Evolutionary conservation across 2,329 filamentous ascomycete genomes (phyloP).

Genomic region (Myriosclerotinia duriaeana): DNA sequence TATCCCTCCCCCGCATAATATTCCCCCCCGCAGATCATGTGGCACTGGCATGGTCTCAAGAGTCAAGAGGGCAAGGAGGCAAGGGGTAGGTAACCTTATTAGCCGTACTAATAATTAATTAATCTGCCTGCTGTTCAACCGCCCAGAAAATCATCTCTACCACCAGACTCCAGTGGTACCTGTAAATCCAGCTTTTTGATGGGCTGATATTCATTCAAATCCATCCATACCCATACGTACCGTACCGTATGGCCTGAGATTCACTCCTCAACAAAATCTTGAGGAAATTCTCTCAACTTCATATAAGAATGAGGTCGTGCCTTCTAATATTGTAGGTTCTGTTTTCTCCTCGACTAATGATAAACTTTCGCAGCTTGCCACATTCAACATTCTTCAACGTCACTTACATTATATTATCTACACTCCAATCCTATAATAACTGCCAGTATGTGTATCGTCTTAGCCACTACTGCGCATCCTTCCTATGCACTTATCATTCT

Average conservation of each 20-base stretch:
- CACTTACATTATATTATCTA: background rate
- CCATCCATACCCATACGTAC: too few species aligned
- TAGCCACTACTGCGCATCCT: slow-evolving; percentile 74
- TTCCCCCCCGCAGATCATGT: too few species aligned
- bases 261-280: background rate
- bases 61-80: too few species aligned
- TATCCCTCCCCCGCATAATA: too few species aligned
- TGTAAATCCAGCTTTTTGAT: background rate
- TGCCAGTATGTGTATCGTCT: slow-evolving; percentile 70
- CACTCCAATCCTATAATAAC: slow-evolving; percentile 7
- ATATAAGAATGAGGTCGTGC: background rate
- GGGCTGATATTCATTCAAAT: background rate
- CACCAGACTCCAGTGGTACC: too few species aligned
- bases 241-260: background rate
- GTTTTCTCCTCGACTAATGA: slow-evolving; percentile 1
- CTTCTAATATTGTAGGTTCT: slow-evolving; percentile 10
- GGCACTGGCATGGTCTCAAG: too few species aligned
- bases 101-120: too few species aligned
- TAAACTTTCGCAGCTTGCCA: slow-evolving; percentile 4
- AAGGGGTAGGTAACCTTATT: too few species aligned
- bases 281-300: background rate
- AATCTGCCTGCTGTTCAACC: background rate
- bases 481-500: slow-evolving; percentile 72
- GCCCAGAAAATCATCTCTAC: slow-evolving; percentile 5
- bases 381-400: slow-evolving; percentile 17